phyloP scores from a whole-genome alignment of 495 filamentous ascomycete species.

The Amphirosellinia nigrospora region DNA sequence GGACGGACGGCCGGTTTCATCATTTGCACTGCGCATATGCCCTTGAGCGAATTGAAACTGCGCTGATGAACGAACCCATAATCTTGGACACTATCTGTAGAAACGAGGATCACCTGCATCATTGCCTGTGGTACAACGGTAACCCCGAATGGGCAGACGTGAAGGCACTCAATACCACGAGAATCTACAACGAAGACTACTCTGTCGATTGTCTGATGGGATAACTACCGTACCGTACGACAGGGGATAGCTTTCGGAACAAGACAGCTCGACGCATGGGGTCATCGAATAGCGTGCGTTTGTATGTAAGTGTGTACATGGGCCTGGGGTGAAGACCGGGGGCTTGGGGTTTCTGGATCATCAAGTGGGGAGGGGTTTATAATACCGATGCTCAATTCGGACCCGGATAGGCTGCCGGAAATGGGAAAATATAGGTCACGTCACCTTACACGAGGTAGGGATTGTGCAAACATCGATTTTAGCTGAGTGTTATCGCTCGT shows the following conservation, averaged over 20 bases:
- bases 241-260: too few species aligned
- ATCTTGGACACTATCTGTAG: slow-evolving; percentile 18
- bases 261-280: neutral
- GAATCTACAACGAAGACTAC: slow-evolving; percentile 12
- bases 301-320: neutral
- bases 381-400: neutral
- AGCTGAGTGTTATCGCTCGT: neutral
- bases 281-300: neutral
- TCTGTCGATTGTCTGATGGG: slow-evolving; percentile 1
- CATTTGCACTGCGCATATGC: slow-evolving; percentile 16
- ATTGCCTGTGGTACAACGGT: slow-evolving; percentile 4
- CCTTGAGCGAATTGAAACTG: slow-evolving; percentile 8
- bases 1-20: slow-evolving; percentile 9
- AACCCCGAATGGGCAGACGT: slow-evolving; percentile 9
- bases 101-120: slow-evolving; percentile 14
- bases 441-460: slow-evolving; percentile 11
- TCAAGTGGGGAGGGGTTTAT: slow-evolving; percentile 1
- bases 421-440: slow-evolving; percentile 3
- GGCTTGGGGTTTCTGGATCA: neutral
- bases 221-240: neutral
- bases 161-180: slow-evolving; percentile 17
- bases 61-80: neutral
- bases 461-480: neutral
- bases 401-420: slow-evolving; percentile 7
- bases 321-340: neutral